Percentiles rank a stretch among this genome's conserved stretches.
phyloP scores from a whole-genome alignment of 2,329 filamentous ascomycete species.

The Monilinia aucupariae region DNA sequence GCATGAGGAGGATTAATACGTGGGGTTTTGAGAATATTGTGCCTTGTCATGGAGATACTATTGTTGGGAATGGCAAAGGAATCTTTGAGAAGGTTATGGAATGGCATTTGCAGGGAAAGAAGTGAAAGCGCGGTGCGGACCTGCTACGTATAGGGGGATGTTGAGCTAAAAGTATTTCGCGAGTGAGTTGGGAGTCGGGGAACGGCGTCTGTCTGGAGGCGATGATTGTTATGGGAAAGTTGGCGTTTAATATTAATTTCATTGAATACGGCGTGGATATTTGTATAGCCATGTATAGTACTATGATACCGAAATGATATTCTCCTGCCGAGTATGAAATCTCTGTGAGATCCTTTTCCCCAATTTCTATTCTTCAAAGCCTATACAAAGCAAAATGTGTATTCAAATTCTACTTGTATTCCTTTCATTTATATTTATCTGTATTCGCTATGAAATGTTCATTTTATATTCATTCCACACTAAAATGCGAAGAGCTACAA shows the following conservation, averaged over 20 bases:
- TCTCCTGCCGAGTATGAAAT: not conserved
- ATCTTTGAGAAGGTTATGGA: conserved; percentile 72
- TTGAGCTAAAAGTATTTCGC: not conserved
- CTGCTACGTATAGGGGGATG: not conserved
- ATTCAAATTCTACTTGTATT: no score
- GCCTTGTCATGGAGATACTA: conserved; percentile 88
- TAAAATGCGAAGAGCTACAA: no score
- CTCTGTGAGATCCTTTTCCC: not conserved
- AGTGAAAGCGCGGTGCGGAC: not conserved
- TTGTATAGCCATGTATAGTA: not conserved
- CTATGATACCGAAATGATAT: not conserved
- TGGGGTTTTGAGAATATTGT: conserved; percentile 88
- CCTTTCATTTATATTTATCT: no score
- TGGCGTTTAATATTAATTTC: not conserved
- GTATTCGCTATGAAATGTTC: no score
- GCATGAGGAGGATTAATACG: conserved; percentile 58
- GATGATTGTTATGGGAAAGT: not conserved
- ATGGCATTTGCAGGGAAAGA: conserved; percentile 64
- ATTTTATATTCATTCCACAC: no score
- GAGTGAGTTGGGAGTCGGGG: not conserved
- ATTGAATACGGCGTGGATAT: not conserved
- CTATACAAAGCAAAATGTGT: no score
- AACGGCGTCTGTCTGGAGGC: not conserved
- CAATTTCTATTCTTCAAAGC: no score
- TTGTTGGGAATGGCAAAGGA: conserved; percentile 68